Percentiles rank a stretch among this genome's conserved stretches.
Conservation (phyloP, 768 basidiomycete species). For the Trametes cinnabarina region DNA sequence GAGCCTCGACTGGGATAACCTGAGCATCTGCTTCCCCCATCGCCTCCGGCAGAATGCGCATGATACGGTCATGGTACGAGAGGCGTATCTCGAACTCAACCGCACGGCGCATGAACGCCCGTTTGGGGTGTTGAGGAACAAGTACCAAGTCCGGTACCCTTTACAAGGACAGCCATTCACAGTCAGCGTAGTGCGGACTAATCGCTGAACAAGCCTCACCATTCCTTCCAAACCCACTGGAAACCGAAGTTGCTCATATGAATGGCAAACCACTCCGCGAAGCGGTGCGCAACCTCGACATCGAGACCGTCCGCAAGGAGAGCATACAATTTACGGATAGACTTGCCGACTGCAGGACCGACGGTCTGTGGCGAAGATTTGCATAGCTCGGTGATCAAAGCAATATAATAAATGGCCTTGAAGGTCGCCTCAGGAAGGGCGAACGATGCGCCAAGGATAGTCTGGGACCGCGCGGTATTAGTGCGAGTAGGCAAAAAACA, state of each 20-base stretch:
- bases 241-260: slow-evolving; percentile 99
- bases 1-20: slow-evolving; percentile 67
- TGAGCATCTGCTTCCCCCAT: slow-evolving; percentile 68
- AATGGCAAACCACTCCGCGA: slow-evolving; percentile 92
- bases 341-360: slow-evolving; percentile 95
- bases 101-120: slow-evolving; percentile 82
- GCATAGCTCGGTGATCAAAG: slow-evolving; percentile 90
- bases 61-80: slow-evolving; percentile 89
- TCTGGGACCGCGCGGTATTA: slow-evolving; percentile 47
- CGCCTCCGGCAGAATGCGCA: slow-evolving; percentile 80
- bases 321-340: slow-evolving; percentile 82
- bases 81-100: slow-evolving; percentile 88
- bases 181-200: neutral
- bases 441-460: slow-evolving; percentile 70
- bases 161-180: neutral
- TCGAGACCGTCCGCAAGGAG: slow-evolving; percentile 84
- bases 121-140: slow-evolving; percentile 75
- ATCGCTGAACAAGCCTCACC: slow-evolving; percentile 38
- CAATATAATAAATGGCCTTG: slow-evolving; percentile 81
- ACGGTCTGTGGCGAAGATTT: slow-evolving; percentile 90
- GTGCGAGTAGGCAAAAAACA: neutral
- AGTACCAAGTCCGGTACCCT: slow-evolving; percentile 87
- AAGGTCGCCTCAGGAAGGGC: slow-evolving; percentile 74
- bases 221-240: slow-evolving; percentile 99
- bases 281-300: slow-evolving; percentile 74